A percentile compares a stretch with the other conserved stretches of the same genome.
Conservation (phyloP, 176 grass and related monocot species). For the Raddia guianensis region DNA sequence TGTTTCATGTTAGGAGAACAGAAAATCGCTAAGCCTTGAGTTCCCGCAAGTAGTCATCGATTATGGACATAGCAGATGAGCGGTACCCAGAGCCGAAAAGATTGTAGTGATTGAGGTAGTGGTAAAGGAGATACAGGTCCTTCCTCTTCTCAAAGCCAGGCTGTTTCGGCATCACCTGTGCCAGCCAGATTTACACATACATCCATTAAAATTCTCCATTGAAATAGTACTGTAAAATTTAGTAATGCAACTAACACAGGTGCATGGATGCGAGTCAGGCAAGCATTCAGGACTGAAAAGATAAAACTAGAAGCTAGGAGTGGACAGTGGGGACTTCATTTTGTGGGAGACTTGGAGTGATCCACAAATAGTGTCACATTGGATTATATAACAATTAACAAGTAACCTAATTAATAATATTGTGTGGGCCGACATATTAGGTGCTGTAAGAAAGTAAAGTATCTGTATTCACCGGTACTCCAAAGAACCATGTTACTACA, state of each 20-base stretch:
- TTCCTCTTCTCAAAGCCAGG: constrained; percentile 72
- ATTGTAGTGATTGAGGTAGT: constrained; percentile 93
- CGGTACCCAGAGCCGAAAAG: constrained; percentile 80
- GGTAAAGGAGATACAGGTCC: constrained; percentile 74
- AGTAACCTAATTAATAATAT: background rate
- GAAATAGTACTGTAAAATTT: background rate
- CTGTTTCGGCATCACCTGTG: constrained; percentile 77
- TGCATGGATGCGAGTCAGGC: background rate
- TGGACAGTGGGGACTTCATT: background rate
- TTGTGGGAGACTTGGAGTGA: background rate
- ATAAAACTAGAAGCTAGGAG: too few relatives aligned
- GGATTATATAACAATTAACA: background rate
- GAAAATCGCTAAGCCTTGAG: constrained; percentile 45
- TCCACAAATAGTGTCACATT: background rate
- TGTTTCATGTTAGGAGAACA: background rate
- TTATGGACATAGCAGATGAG: constrained; percentile 72
- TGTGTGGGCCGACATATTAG: background rate
- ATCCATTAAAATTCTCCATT: background rate
- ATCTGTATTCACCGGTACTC: background rate
- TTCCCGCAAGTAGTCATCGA: constrained; percentile 60
- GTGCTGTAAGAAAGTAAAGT: background rate
- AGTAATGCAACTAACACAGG: background rate
- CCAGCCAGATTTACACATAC: background rate
- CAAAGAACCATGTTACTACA: constrained; percentile 20
- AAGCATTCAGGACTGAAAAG: background rate